Conservation (phyloP, 495 filamentous ascomycete genomes). For the Zalerion maritima region DNA sequence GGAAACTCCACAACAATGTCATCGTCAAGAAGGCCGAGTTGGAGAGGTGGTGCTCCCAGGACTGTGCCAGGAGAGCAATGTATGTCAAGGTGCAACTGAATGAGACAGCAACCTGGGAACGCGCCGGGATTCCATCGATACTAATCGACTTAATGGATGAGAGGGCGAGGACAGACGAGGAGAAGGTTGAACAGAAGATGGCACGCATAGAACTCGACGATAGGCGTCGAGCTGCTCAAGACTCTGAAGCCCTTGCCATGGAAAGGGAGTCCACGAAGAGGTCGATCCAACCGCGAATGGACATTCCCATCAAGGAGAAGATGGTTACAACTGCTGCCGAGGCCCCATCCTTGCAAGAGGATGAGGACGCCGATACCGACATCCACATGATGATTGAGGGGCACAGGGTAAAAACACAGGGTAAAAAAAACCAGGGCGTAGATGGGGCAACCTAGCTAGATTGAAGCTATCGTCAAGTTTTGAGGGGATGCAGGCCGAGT, state of each 20-base stretch:
- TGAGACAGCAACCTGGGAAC: conserved; percentile 63
- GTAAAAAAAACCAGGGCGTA: too few relatives aligned
- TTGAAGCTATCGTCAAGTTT: too few relatives aligned
- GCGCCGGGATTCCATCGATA: conserved; percentile 32
- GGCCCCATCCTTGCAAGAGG: conserved; percentile 19
- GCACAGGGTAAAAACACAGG: conserved; percentile 22
- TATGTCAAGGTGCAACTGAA: conserved; percentile 77
- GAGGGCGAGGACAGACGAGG: conserved; percentile 9
- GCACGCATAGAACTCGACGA: conserved; percentile 25
- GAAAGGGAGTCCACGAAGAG: too few relatives aligned
- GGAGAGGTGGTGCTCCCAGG: conserved; percentile 77
- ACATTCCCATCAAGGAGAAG: conserved; percentile 36
- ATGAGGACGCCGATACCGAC: conserved; percentile 11
- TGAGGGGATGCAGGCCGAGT: too few relatives aligned
- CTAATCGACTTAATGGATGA: conserved; percentile 43
- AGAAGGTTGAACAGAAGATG: conserved; percentile 15
- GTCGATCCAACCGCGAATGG: too few relatives aligned
- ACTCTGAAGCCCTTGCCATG: conserved; percentile 11
- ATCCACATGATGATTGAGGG: conserved; percentile 33
- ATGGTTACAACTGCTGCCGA: conserved; percentile 12
- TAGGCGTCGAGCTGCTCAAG: too few relatives aligned
- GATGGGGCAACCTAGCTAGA: too few relatives aligned
- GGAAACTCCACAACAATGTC: conserved; percentile 30
- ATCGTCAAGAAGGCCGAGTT: conserved; percentile 46
- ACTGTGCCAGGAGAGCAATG: conserved; percentile 62